phyloP scores from a whole-genome alignment of 768 basidiomycete genomes.

The Suillus hirtellus region DNA sequence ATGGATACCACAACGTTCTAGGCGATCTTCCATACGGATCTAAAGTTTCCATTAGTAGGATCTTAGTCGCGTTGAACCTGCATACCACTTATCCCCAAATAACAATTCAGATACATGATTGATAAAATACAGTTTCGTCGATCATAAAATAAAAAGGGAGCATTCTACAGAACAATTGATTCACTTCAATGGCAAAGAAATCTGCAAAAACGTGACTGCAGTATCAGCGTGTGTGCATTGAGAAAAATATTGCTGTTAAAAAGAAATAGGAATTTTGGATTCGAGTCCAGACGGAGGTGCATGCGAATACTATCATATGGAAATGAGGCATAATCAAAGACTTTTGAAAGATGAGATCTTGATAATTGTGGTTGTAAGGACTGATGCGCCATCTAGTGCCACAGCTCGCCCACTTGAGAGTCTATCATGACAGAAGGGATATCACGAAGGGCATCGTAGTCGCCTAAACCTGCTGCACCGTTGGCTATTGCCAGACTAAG shows the following conservation, averaged over 20 bases:
- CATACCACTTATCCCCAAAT: not conserved
- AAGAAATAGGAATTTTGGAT: conserved; percentile 17
- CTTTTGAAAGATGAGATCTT: conserved; percentile 11
- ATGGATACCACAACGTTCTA: not conserved
- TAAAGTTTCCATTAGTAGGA: not conserved
- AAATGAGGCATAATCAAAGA: conserved; percentile 29
- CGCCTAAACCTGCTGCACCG: conserved; percentile 59
- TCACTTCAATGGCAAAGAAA: conserved; percentile 11
- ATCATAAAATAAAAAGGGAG: conserved; percentile 16
- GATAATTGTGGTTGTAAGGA: conserved; percentile 3
- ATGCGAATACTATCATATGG: conserved; percentile 8
- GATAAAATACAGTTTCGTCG: conserved; percentile 6
- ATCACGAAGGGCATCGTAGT: conserved; percentile 53
- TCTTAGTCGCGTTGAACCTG: not conserved
- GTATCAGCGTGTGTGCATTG: conserved; percentile 25
- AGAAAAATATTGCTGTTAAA: conserved; percentile 29
- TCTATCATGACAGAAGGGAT: conserved; percentile 35
- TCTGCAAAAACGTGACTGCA: conserved; percentile 12
- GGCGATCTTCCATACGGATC: not conserved
- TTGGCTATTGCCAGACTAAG: conserved; percentile 62
- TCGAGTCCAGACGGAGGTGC: conserved; percentile 20
- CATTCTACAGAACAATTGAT: conserved; percentile 22
- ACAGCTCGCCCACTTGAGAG: conserved; percentile 58
- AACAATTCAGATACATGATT: conserved; percentile 7
- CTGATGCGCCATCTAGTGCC: conserved; percentile 41